Evolutionary conservation across 345 rosid genomes (phyloP).

Genomic region (Raphanus raphanistrum): DNA sequence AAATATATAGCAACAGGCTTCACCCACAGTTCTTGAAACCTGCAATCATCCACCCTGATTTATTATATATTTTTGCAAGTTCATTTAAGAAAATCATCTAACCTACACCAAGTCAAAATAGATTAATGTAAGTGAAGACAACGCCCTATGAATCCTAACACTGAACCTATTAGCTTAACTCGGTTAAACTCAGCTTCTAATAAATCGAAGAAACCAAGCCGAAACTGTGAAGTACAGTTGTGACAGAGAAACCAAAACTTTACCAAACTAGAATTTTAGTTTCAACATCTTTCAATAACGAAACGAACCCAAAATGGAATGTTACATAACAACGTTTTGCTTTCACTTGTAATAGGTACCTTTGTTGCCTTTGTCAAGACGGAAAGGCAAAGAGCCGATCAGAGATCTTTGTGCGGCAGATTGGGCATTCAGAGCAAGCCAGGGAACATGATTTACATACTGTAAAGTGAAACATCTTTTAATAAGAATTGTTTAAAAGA

Average conservation of each 20-base stretch:
- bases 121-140: background rate
- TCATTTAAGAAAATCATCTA: background rate
- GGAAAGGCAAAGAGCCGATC: conserved; percentile 97
- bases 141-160: background rate
- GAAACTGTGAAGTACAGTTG: no score
- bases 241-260: background rate
- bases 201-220: background rate
- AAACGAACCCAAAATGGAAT: background rate
- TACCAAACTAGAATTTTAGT: conserved; percentile 1
- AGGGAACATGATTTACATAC: conserved; percentile 99
- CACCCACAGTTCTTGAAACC: conserved; percentile 9
- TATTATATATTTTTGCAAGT: background rate
- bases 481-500: background rate
- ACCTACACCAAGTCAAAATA: background rate
- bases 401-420: conserved; percentile 89
- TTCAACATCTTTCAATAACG: conserved; percentile 2
- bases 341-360: conserved; percentile 14
- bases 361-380: conserved; percentile 46
- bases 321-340: conserved; percentile 1
- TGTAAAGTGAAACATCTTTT: background rate
- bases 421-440: conserved; percentile 97
- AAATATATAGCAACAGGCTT: conserved; percentile 36
- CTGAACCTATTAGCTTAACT: background rate
- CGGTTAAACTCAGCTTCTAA: background rate
- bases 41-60: conserved; percentile 21